Evolutionary conservation across 164 flowering plant species (phyloP), one percentile per base, ranked within the genome.

Genomic region (Chimonanthus salicifolius): DNA sequence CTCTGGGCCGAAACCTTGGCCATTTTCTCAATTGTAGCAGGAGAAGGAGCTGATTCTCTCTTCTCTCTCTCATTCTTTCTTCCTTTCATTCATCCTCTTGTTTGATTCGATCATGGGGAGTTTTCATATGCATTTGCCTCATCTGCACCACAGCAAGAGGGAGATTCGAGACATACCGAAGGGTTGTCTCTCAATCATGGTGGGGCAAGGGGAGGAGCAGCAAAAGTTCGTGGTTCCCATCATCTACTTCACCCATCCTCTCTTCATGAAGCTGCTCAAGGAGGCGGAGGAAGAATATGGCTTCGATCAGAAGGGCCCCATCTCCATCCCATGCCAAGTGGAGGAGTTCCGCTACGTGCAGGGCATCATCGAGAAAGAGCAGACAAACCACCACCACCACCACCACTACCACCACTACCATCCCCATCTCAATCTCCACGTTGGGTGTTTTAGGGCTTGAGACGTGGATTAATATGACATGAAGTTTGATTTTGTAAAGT

Each of bases 281-380:
- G 94, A 83, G 62, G 97, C 97, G 2, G 97, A 92, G 63, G 88
- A 92, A 9, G 97, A 87, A 75, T 92, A 85, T 65, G 97, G 97
- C 18, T 92, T 90, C 73, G 88, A 85, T 47, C 97, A 92, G 73
- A 87, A 88, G 72, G 92, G 94, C 1, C 79, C 91, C 49, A 84
- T 92, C 73, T 85, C 83, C 43, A 88, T 92, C 64, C 94, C 97
- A 71, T 92, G 97, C 72, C 85, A 87, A 18, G 94, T 92, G 3
- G 87, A 82, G 48, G 84, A 88, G 67, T 92, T 92, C 79, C 79
- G 85, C 48, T 72, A 86, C 74, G 89, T 92, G 21, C 88, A 78
- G 54, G 85, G 87, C 13, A 62, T 87, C 84, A 92, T 90, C 64
- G 92, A 87, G 49, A 74, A 74, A 67, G 97, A 91, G 68, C 80